Evolutionary conservation across 768 basidiomycete species (phyloP).

Genomic region (Mycena haematopus): DNA sequence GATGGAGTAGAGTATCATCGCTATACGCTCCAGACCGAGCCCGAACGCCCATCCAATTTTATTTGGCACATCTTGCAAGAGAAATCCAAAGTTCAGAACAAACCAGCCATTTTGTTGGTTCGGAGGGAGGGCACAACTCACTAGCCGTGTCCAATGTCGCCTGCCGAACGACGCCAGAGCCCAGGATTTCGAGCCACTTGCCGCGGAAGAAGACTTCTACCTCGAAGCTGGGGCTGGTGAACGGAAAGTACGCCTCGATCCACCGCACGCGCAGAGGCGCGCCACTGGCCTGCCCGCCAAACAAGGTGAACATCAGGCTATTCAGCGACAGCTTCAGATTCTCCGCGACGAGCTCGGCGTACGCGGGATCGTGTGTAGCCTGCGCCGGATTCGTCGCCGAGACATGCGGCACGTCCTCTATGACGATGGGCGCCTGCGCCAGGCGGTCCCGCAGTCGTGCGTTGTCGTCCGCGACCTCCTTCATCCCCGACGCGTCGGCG

Average conservation of each 20-base stretch:
- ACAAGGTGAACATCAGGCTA: constrained; percentile 80
- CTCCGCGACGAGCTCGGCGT: constrained; percentile 75
- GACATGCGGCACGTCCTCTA: constrained; percentile 84
- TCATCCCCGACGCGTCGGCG: constrained; percentile 60
- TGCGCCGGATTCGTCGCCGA: constrained; percentile 84
- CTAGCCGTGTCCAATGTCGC: constrained; percentile 87
- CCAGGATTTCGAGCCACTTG: constrained; percentile 96
- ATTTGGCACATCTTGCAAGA: constrained; percentile 64
- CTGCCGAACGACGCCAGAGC: constrained; percentile 91
- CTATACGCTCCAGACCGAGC: constrained; percentile 94
- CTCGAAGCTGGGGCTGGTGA: constrained; percentile 97
- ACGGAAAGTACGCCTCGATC: constrained; percentile 99
- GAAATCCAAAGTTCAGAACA: constrained; percentile 16
- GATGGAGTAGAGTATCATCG: constrained; percentile 96
- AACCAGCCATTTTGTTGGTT: constrained; percentile 31
- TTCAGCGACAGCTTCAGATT: constrained; percentile 93
- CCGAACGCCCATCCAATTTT: constrained; percentile 99
- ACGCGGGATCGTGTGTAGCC: constrained; percentile 71
- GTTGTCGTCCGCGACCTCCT: constrained; percentile 76
- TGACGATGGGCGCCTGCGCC: constrained; percentile 75
- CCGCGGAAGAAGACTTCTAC: constrained; percentile 97
- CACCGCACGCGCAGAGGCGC: constrained; percentile 90
- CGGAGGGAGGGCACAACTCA: constrained; percentile 45
- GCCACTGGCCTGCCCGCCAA: constrained; percentile 62
- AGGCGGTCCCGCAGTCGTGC: constrained; percentile 63